Conservation (phyloP, 306 rosid genomes). For the Astragalus glycyphyllos region DNA sequence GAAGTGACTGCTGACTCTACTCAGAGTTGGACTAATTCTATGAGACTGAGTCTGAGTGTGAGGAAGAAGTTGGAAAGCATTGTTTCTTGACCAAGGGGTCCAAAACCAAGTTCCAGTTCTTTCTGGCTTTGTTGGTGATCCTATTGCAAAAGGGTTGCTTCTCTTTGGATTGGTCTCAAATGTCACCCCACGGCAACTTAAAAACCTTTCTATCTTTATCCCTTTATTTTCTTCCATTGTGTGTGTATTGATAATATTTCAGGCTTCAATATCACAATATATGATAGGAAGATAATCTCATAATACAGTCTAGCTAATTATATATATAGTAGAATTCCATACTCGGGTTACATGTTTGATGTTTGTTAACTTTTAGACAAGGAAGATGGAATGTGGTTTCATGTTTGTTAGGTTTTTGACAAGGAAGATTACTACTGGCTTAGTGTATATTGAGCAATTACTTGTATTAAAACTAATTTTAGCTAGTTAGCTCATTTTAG, state of each 20-base stretch:
- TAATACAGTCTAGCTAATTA: constrained; percentile 7
- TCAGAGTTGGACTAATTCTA: constrained; percentile 40
- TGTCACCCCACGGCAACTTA: constrained; percentile 59
- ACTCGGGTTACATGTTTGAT: background rate
- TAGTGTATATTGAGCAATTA: too few relatives aligned
- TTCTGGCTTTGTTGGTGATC: constrained; percentile 44
- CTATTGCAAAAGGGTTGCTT: constrained; percentile 48
- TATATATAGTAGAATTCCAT: constrained; percentile 25
- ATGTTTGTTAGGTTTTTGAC: too few relatives aligned
- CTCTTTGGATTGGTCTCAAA: constrained; percentile 54
- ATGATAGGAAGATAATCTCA: constrained; percentile 22
- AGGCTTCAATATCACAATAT: too few relatives aligned
- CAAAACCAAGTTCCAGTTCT: constrained; percentile 41
- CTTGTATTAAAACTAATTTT: too few relatives aligned
- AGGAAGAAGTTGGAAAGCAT: constrained; percentile 44
- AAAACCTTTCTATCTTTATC: constrained; percentile 51
- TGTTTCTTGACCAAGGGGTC: constrained; percentile 53
- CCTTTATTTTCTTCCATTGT: constrained; percentile 41
- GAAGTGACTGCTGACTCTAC: constrained; percentile 54
- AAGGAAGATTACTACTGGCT: too few relatives aligned
- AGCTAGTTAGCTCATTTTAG: too few relatives aligned
- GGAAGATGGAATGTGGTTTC: background rate
- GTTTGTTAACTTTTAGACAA: background rate
- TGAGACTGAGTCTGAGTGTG: background rate
- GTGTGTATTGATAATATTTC: constrained; percentile 10